Evolutionary conservation across 2,329 filamentous ascomycete species (phyloP).

Genomic region (Colletotrichum paranaense): DNA sequence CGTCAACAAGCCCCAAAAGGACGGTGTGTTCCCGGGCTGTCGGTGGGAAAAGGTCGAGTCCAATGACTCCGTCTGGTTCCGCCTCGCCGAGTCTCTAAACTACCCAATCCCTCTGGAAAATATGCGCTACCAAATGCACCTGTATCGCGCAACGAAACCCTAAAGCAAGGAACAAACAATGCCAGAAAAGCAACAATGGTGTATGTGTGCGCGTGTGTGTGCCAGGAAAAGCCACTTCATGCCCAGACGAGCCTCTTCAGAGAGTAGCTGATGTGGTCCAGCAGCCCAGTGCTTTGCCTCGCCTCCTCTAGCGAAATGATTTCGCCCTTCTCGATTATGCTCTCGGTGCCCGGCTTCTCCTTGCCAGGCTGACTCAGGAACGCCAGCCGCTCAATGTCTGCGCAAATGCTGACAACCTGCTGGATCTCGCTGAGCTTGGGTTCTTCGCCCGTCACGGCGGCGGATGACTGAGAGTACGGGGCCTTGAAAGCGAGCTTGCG

Average conservation of each 20-base stretch:
- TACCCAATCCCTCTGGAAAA: conserved; percentile 93
- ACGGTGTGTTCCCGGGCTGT: conserved; percentile 43
- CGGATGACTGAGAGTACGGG: conserved; percentile 63
- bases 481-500: conserved; percentile 67
- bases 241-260: conserved; percentile 96
- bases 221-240: conserved; percentile 39
- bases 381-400: conserved; percentile 79
- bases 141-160: conserved; percentile 66
- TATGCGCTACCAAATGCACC: conserved; percentile 93
- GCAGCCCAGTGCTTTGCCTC: conserved; percentile 83
- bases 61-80: conserved; percentile 87
- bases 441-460: conserved; percentile 62
- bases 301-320: conserved; percentile 89
- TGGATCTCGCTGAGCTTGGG: conserved; percentile 64
- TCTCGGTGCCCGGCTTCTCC: conserved; percentile 53
- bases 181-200: not conserved
- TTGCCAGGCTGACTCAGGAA: conserved; percentile 56
- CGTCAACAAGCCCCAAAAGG: conserved; percentile 52
- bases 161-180: conserved; percentile 11
- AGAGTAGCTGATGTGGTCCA: conserved; percentile 89
- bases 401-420: conserved; percentile 73
- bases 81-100: conserved; percentile 72
- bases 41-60: conserved; percentile 81
- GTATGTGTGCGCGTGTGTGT: not conserved
- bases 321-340: conserved; percentile 68